Evolutionary conservation across 176 grass and related monocot genomes (phyloP).

Genomic region (Ensete ventricosum): DNA sequence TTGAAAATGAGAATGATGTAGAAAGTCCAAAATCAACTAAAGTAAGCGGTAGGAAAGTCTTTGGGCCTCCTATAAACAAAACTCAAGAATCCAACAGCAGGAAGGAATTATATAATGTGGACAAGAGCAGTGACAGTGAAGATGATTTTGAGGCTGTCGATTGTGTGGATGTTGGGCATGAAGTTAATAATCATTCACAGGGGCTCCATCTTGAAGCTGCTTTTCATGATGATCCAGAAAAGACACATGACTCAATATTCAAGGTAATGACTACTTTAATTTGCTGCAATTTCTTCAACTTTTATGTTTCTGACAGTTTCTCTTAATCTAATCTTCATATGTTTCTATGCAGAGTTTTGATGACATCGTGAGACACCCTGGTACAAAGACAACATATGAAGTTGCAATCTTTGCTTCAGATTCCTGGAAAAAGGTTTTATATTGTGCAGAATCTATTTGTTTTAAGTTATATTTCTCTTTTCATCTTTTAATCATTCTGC

Average conservation of each 20-base stretch:
- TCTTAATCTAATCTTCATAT: neutral
- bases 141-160: constrained; percentile 37
- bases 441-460: constrained; percentile 1
- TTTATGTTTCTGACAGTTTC: neutral
- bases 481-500: neutral
- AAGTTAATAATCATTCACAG: constrained; percentile 39
- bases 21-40: constrained; percentile 39
- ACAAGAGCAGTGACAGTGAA: constrained; percentile 50
- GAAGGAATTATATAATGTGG: constrained; percentile 31
- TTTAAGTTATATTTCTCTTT: constrained; percentile 1
- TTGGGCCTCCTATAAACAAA: constrained; percentile 50
- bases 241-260: constrained; percentile 33
- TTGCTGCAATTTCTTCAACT: neutral
- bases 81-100: constrained; percentile 37
- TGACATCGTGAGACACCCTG: constrained; percentile 44
- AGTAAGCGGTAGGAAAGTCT: constrained; percentile 58
- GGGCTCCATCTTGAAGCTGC: constrained; percentile 36
- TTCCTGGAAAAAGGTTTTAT: constrained; percentile 82
- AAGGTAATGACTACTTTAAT: constrained; percentile 30
- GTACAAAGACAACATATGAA: constrained; percentile 68
- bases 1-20: constrained; percentile 47
- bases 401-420: constrained; percentile 65
- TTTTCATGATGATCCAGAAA: constrained; percentile 39
- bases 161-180: constrained; percentile 22
- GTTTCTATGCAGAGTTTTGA: constrained; percentile 41